Evolutionary conservation across 2,329 filamentous ascomycete genomes (phyloP).

Genomic region (Daldinia sp.): DNA sequence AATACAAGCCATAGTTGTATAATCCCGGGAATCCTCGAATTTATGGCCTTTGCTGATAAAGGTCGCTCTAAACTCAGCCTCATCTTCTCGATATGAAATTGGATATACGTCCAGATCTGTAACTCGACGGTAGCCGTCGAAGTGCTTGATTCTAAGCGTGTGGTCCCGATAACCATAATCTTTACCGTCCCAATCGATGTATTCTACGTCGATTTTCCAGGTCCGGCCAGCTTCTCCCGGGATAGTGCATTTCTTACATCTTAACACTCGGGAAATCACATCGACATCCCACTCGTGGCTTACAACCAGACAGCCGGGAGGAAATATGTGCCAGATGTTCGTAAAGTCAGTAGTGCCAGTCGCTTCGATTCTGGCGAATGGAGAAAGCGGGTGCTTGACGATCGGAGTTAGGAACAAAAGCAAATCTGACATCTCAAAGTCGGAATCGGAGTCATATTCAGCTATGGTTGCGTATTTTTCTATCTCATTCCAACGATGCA

Average conservation of each 20-base stretch:
- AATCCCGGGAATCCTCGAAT: conserved; percentile 48
- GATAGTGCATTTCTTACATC: conserved; percentile 36
- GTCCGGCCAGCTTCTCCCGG: neutral
- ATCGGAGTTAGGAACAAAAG: conserved; percentile 47
- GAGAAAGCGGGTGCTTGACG: conserved; percentile 40
- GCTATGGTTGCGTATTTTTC: conserved; percentile 25
- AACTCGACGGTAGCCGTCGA: conserved; percentile 42
- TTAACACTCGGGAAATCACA: conserved; percentile 48
- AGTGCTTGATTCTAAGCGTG: conserved; percentile 40
- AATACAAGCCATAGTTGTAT: conserved; percentile 42
- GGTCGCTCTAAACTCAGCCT: conserved; percentile 37
- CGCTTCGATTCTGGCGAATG: conserved; percentile 39
- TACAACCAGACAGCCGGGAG: conserved; percentile 45
- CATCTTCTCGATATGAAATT: conserved; percentile 40
- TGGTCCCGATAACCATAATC: conserved; percentile 43
- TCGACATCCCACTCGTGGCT: conserved; percentile 48
- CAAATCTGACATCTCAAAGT: conserved; percentile 36
- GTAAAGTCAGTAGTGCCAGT: conserved; percentile 46
- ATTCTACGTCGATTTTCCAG: conserved; percentile 47
- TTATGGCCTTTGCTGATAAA: conserved; percentile 46
- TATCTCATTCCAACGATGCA: conserved; percentile 49
- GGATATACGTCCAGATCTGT: conserved; percentile 45
- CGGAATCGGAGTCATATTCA: conserved; percentile 1
- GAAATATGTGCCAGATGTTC: conserved; percentile 50
- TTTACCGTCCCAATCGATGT: conserved; percentile 50